Conservation (phyloP, 148 eudicot species). For the Rhododendron ovatum region DNA sequence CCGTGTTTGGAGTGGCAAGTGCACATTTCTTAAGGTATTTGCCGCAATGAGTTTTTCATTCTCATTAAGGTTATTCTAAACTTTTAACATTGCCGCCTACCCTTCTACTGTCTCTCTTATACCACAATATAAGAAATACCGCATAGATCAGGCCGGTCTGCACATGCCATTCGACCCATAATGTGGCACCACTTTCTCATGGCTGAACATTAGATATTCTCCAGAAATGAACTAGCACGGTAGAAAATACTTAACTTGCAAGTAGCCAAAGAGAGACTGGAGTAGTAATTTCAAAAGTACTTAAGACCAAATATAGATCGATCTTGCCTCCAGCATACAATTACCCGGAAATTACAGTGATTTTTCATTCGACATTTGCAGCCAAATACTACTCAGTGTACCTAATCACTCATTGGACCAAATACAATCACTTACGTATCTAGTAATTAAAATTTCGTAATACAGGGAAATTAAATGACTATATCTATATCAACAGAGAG, state of each 20-base stretch:
- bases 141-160: not conserved
- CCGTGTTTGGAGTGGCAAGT: not conserved
- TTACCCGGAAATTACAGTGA: not conserved
- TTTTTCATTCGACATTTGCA: not conserved
- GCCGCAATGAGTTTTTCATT: not conserved
- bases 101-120: not conserved
- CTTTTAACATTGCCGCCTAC: not conserved
- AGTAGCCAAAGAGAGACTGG: not conserved
- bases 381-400: not conserved
- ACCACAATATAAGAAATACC: not conserved
- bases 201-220: not conserved
- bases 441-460: not conserved
- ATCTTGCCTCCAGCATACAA: not conserved
- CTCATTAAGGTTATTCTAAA: not conserved
- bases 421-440: not conserved
- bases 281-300: not conserved
- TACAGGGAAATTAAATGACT: not conserved
- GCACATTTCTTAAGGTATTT: not conserved
- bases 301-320: not conserved
- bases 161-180: not conserved
- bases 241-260: not conserved
- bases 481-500: not conserved
- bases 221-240: not conserved
- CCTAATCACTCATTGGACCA: not conserved
- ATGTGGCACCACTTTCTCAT: not conserved